Conservation (phyloP, 768 basidiomycete species). For the Naganishia friedmannii region DNA sequence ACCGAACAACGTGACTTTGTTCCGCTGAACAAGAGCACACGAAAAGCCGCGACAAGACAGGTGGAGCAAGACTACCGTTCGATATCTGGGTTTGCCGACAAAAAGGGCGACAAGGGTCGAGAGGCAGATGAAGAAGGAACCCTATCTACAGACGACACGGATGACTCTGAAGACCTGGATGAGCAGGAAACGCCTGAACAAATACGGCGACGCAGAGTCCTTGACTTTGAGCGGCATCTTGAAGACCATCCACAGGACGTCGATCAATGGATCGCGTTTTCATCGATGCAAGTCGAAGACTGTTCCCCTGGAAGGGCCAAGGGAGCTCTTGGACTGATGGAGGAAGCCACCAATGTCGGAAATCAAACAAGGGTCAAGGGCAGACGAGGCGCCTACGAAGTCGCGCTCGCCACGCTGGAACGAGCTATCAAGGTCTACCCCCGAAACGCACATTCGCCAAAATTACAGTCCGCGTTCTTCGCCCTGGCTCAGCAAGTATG, state of each 20-base stretch:
- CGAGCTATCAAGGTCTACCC: conserved; percentile 44
- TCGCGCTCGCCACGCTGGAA: conserved; percentile 51
- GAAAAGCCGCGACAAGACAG: not conserved
- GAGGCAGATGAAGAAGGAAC: not conserved
- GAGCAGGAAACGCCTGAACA: conserved; percentile 43
- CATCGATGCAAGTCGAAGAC: conserved; percentile 31
- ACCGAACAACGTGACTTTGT: not conserved
- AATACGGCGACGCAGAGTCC: conserved; percentile 34
- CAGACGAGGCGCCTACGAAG: conserved; percentile 35
- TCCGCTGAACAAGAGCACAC: not conserved
- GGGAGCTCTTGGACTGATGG: conserved; percentile 34
- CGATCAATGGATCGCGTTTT: conserved; percentile 48
- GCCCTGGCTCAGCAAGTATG: conserved; percentile 48
- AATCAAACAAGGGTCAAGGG: conserved; percentile 30
- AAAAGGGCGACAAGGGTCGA: not conserved
- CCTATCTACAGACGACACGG: not conserved
- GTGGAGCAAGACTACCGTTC: not conserved
- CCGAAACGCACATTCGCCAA: conserved; percentile 35
- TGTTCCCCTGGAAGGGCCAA: conserved; percentile 31
- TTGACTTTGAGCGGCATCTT: conserved; percentile 41
- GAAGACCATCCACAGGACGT: conserved; percentile 41
- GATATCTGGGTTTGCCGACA: not conserved
- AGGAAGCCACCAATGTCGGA: conserved; percentile 31
- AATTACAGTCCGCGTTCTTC: conserved; percentile 50
- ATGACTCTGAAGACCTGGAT: conserved; percentile 30